phyloP scores from a whole-genome alignment of 768 basidiomycete genomes.

The Boletus patriciae region DNA sequence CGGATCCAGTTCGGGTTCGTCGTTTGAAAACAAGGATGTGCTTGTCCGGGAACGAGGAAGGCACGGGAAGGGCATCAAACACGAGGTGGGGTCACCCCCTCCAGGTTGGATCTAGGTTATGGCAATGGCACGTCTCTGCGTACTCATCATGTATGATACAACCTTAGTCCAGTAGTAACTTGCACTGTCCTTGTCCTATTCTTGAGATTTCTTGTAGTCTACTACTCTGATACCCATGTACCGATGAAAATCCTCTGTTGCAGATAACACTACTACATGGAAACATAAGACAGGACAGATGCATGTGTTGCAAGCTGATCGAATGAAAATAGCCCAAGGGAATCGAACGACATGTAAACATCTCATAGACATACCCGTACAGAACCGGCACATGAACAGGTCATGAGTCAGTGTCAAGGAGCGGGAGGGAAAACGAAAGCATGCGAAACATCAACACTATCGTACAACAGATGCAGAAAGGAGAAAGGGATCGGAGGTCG shows the following conservation, averaged over 20 bases:
- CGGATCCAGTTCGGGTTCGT: conserved; percentile 9
- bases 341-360: conserved; percentile 24
- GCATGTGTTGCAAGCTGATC: conserved; percentile 12
- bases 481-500: conserved; percentile 4
- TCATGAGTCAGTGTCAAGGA: conserved; percentile 33
- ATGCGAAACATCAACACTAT: conserved; percentile 30
- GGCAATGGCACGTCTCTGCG: neutral
- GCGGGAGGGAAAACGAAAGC: conserved; percentile 32
- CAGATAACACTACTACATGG: conserved; percentile 25
- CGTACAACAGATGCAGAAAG: conserved; percentile 27
- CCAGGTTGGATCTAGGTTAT: conserved; percentile 49
- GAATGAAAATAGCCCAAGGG: conserved; percentile 18
- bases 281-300: conserved; percentile 22
- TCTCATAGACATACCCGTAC: conserved; percentile 31
- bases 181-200: neutral
- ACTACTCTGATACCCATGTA: neutral
- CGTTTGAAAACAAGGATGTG: conserved; percentile 14
- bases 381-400: conserved; percentile 29
- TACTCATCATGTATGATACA: neutral
- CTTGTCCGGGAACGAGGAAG: conserved; percentile 17
- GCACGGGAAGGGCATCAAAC: neutral
- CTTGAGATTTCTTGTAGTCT: neutral
- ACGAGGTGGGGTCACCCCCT: conserved; percentile 27
- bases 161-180: neutral
- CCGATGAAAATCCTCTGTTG: conserved; percentile 12